Conservation (phyloP, 1,284 basidiomycete genomes). For the Boletellus dicymbophilus region DNA sequence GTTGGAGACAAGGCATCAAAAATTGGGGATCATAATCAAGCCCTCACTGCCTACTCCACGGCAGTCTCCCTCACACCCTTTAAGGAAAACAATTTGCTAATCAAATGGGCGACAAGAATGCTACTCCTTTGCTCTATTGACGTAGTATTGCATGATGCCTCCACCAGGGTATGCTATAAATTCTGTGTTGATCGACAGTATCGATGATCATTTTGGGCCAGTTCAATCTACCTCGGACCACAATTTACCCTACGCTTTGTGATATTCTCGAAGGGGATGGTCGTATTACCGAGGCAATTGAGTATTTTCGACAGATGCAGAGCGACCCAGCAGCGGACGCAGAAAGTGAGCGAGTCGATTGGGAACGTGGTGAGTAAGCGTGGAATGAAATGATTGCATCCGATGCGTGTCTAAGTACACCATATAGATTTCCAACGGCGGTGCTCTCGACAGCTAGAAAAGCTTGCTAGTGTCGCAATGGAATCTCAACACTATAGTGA, state of each 20-base stretch:
- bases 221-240: neutral
- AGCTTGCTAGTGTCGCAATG: neutral
- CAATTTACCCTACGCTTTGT: neutral
- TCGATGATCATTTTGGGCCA: neutral
- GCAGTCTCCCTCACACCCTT: neutral
- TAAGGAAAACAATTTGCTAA: neutral
- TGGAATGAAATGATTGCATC: neutral
- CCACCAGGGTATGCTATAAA: neutral
- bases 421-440: neutral
- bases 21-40: neutral
- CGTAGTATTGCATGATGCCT: neutral
- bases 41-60: neutral
- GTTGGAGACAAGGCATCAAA: neutral
- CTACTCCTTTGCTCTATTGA: neutral
- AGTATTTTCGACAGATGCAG: neutral
- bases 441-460: neutral
- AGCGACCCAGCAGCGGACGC: neutral
- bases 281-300: neutral
- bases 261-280: neutral
- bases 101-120: neutral
- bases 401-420: neutral
- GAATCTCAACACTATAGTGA: neutral
- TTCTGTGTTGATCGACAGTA: neutral
- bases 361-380: neutral
- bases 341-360: neutral